Percentiles rank a stretch among this genome's conserved stretches.
Conservation (phyloP, 1,284 basidiomycete genomes). For the Pseudozyma thailandica region DNA sequence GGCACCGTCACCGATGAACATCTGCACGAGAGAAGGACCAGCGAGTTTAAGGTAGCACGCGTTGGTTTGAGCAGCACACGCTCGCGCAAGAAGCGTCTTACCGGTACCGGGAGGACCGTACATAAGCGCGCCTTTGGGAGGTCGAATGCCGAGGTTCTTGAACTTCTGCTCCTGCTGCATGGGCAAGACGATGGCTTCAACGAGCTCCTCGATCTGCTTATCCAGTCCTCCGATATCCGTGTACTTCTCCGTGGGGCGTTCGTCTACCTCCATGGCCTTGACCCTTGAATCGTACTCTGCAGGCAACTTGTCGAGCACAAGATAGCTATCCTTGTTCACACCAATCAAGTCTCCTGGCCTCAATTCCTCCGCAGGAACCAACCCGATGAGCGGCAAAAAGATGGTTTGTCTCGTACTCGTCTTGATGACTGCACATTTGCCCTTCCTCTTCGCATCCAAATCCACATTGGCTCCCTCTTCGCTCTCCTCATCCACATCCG, state of each 20-base stretch:
- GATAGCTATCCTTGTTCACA: conserved; percentile 99
- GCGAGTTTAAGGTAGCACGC: conserved; percentile 83
- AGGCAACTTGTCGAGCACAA: conserved; percentile 88
- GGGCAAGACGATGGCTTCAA: conserved; percentile 81
- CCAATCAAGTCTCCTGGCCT: conserved; percentile 93
- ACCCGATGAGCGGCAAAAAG: conserved; percentile 95
- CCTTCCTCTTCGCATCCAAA: conserved; percentile 90
- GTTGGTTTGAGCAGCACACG: conserved; percentile 84
- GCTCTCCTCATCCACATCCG: conserved; percentile 85
- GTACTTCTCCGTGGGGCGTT: conserved; percentile 81
- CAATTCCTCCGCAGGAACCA: conserved; percentile 89
- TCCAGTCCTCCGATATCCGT: conserved; percentile 82
- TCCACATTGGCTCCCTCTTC: conserved; percentile 85
- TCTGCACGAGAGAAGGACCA: conserved; percentile 80
- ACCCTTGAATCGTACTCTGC: conserved; percentile 82
- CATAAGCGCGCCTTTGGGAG: conserved; percentile 82
- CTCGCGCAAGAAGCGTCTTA: conserved; percentile 94
- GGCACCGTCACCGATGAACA: conserved; percentile 95
- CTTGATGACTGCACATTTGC: conserved; percentile 98
- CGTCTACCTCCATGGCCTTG: conserved; percentile 93
- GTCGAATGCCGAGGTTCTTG: conserved; percentile 82
- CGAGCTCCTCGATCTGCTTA: conserved; percentile 83
- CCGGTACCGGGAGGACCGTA: conserved; percentile 88
- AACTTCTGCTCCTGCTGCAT: conserved; percentile 86
- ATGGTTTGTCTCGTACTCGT: conserved; percentile 95